Percentiles rank a stretch among this genome's conserved stretches.
Conservation (phyloP, 805 yeast species). For the Candida xiaguanensis region DNA sequence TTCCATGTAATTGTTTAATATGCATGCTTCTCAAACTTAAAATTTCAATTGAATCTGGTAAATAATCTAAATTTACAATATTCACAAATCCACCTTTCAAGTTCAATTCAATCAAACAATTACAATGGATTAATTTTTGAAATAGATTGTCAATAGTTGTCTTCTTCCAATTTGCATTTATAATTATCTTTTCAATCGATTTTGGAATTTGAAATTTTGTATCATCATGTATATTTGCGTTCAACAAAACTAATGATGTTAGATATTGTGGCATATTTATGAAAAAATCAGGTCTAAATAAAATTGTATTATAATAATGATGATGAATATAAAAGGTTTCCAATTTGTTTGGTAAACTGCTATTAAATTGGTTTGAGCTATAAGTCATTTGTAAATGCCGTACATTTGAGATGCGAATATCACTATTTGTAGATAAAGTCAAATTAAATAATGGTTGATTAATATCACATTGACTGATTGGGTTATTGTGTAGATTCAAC, state of each 20-base stretch:
- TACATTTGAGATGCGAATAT: neutral
- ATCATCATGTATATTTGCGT: neutral
- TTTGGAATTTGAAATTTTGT: neutral
- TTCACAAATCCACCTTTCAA: neutral
- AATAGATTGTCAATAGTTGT: neutral
- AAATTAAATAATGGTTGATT: neutral
- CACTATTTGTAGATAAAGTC: neutral
- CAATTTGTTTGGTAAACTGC: neutral
- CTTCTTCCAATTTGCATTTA: conserved; percentile 1
- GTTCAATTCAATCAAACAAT: neutral
- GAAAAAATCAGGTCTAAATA: neutral
- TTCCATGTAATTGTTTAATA: neutral
- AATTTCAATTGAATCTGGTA: neutral
- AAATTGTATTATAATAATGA: neutral
- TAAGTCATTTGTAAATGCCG: neutral
- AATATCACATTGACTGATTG: conserved; percentile 1
- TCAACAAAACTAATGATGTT: neutral
- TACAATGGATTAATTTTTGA: neutral
- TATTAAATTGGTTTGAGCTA: neutral
- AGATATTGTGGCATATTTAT: neutral
- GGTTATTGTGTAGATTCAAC: conserved; percentile 7
- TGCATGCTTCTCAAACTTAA: neutral
- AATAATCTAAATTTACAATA: neutral
- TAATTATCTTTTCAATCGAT: neutral
- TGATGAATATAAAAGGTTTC: conserved; percentile 1